These are phyloP conservation scores for Sporodiniella umbellata DNA, from an alignment of 371 early-diverging fungal genomes.

Conservation along the genomic window DNA sequence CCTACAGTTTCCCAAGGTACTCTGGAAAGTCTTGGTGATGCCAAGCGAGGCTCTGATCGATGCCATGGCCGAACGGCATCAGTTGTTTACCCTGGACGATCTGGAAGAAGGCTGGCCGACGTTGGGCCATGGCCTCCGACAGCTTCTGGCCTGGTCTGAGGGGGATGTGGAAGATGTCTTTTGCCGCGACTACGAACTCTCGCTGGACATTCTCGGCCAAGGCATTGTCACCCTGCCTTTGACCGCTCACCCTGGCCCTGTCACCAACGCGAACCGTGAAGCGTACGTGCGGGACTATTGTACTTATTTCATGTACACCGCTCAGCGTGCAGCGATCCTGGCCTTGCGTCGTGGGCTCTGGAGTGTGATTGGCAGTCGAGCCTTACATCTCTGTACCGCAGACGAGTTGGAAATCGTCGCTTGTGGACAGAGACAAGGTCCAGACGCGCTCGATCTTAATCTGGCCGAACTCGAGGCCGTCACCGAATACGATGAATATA, in stretches of 20 bases:
- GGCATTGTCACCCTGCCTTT: constrained; percentile 62
- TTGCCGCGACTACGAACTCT: constrained; percentile 78
- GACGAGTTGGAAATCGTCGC: constrained; percentile 52
- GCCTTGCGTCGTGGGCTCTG: constrained; percentile 72
- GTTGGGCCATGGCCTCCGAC: constrained; percentile 64
- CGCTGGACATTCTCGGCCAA: constrained; percentile 74
- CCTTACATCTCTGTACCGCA: constrained; percentile 35
- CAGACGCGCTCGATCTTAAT: constrained; percentile 51
- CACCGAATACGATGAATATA: constrained; percentile 82
- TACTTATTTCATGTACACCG: constrained; percentile 58
- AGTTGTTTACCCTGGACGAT: constrained; percentile 53
- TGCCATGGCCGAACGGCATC: constrained; percentile 9
- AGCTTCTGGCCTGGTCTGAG: constrained; percentile 68
- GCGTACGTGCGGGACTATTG: constrained; percentile 81
- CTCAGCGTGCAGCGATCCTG: constrained; percentile 61
- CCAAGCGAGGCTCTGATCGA: constrained; percentile 42
- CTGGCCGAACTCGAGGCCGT: constrained; percentile 71
- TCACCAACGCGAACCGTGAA: constrained; percentile 70
- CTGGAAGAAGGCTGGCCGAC: constrained; percentile 54
- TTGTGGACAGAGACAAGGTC: constrained; percentile 47
- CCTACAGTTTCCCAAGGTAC: constrained; percentile 87
- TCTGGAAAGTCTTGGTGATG: constrained; percentile 63
- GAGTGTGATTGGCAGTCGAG: constrained; percentile 66
- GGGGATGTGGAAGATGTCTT: constrained; percentile 86
- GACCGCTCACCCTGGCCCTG: constrained; percentile 67